Percentiles rank a stretch among this genome's conserved stretches.
Evolutionary conservation across 352 stramenopile genomes (phyloP).

Genomic region (Blastocystis sp.): DNA sequence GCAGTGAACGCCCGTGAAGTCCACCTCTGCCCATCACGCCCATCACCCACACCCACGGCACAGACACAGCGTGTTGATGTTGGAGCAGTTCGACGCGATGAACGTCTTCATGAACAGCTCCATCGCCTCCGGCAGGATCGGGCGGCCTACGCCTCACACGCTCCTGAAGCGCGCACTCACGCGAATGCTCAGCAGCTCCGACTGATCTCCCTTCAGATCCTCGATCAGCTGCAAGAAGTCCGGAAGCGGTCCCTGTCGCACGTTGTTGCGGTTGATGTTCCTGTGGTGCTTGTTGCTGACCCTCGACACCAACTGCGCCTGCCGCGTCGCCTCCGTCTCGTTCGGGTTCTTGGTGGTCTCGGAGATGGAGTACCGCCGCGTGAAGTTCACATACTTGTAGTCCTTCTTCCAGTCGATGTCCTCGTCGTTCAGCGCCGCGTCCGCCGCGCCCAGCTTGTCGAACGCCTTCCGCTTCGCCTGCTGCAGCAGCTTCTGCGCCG

Average conservation of each 20-base stretch:
- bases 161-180: neutral
- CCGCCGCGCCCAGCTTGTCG: neutral
- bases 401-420: conserved; percentile 25
- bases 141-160: neutral
- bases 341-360: neutral
- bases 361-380: neutral
- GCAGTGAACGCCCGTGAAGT: conserved; percentile 15
- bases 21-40: neutral
- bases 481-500: neutral
- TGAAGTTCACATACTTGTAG: neutral
- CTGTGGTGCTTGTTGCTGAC: neutral
- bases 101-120: conserved; percentile 46
- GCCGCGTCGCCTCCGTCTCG: conserved; percentile 13
- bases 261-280: conserved; percentile 65
- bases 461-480: neutral
- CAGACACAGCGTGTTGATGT: conserved; percentile 60
- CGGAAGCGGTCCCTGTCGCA: conserved; percentile 13
- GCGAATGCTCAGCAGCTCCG: conserved; percentile 56
- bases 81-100: conserved; percentile 16
- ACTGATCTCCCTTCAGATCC: conserved; percentile 51
- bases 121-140: neutral
- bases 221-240: conserved; percentile 48
- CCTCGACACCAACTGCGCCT: neutral
- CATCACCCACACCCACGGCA: conserved; percentile 3
- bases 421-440: neutral